Conservation (phyloP, 257 asterid genomes). For the Euphrasia confusa region DNA sequence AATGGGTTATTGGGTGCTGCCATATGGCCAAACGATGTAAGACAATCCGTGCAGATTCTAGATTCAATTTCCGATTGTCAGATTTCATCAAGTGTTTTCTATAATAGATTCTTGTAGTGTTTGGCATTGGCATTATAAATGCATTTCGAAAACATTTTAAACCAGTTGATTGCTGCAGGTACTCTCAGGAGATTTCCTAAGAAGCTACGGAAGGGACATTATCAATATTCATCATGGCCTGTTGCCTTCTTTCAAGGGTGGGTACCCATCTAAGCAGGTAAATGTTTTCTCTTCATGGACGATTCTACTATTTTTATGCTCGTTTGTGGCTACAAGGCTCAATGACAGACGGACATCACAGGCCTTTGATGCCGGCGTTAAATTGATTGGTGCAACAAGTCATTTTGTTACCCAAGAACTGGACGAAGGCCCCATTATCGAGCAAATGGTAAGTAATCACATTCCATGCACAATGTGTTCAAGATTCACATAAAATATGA, state of each 20-base stretch:
- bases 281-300: slow-evolving; percentile 15
- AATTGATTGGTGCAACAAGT: slow-evolving; percentile 89
- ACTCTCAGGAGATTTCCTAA: slow-evolving; percentile 72
- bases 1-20: neutral
- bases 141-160: neutral
- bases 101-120: slow-evolving; percentile 1
- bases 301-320: slow-evolving; percentile 5
- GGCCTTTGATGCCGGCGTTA: slow-evolving; percentile 97
- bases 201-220: slow-evolving; percentile 62
- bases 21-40: slow-evolving; percentile 2
- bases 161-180: slow-evolving; percentile 49
- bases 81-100: neutral
- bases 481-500: neutral
- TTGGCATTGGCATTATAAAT: slow-evolving; percentile 1
- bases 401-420: slow-evolving; percentile 94
- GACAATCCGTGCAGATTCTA: neutral
- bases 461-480: neutral
- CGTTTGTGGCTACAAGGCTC: slow-evolving; percentile 7
- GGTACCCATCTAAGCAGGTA: slow-evolving; percentile 89
- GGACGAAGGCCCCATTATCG: slow-evolving; percentile 92
- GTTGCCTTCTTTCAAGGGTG: slow-evolving; percentile 95
- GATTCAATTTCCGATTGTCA: neutral
- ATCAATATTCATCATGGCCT: slow-evolving; percentile 94
- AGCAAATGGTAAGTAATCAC: slow-evolving; percentile 85
- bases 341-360: slow-evolving; percentile 24